These are phyloP conservation scores for Dalbergia cultrata DNA, from an alignment of 306 rosid species.

Conservation along the genomic window DNA sequence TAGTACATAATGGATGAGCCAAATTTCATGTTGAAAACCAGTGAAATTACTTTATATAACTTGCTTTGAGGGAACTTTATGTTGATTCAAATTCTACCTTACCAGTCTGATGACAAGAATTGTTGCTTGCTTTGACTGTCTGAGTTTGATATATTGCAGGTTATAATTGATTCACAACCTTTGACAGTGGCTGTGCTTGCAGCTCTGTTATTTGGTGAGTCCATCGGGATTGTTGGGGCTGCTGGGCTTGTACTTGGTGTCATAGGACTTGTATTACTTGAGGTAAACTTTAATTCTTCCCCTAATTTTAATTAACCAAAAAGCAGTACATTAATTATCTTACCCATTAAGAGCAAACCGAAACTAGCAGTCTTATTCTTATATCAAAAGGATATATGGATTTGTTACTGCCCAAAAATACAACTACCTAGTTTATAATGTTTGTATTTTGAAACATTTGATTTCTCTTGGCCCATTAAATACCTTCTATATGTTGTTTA, in stretches of 20 bases:
- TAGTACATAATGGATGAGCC: conserved; percentile 1
- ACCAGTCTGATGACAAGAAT: neutral
- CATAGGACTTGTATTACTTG: conserved; percentile 84
- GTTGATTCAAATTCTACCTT: conserved; percentile 23
- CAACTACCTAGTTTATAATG: conserved; percentile 33
- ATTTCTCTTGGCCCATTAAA: conserved; percentile 25
- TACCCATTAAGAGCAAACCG: neutral
- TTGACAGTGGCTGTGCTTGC: conserved; percentile 95
- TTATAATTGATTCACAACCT: conserved; percentile 96
- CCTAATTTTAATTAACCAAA: conserved; percentile 6
- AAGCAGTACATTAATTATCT: neutral
- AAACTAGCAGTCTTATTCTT: conserved; percentile 16
- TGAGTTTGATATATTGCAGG: conserved; percentile 58
- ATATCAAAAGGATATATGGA: conserved; percentile 11
- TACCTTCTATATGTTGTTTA: conserved; percentile 14
- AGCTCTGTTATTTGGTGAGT: conserved; percentile 86
- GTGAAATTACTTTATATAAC: conserved; percentile 2
- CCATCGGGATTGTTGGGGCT: conserved; percentile 86
- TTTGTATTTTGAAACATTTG: neutral
- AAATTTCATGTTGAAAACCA: neutral
- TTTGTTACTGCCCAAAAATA: neutral
- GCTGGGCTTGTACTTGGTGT: conserved; percentile 93
- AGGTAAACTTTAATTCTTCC: conserved; percentile 59
- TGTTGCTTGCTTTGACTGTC: conserved; percentile 37
- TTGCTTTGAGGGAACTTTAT: conserved; percentile 14